Conservation (phyloP, 2,329 filamentous ascomycete species). For the Aspergillus melleus region DNA sequence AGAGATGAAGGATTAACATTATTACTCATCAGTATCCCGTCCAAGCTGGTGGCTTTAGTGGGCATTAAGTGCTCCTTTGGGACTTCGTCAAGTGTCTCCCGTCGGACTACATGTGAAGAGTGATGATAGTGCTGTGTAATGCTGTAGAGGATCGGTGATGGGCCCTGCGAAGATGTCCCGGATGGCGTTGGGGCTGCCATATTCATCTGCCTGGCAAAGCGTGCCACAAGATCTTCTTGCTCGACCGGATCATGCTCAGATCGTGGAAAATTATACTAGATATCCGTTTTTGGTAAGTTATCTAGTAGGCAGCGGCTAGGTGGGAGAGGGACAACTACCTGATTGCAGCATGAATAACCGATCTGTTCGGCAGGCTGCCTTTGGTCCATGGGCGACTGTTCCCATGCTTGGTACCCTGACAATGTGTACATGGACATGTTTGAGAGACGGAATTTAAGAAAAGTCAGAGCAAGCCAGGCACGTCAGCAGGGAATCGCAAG, state of each 20-base stretch:
- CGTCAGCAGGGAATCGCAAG: too few species aligned
- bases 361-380: slow-evolving; percentile 23
- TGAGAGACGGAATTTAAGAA: neutral
- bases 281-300: slow-evolving; percentile 18
- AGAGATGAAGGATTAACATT: slow-evolving; percentile 66
- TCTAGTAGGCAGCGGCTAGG: slow-evolving; percentile 1
- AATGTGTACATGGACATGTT: slow-evolving; percentile 40
- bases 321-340: slow-evolving; percentile 33
- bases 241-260: slow-evolving; percentile 58
- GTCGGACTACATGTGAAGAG: slow-evolving; percentile 64
- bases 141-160: slow-evolving; percentile 64
- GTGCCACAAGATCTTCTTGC: slow-evolving; percentile 77
- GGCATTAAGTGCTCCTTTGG: slow-evolving; percentile 28
- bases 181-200: slow-evolving; percentile 47
- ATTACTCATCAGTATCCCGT: slow-evolving; percentile 50
- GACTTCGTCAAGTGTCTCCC: slow-evolving; percentile 42
- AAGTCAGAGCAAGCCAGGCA: too few species aligned
- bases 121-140: slow-evolving; percentile 83
- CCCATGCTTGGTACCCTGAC: slow-evolving; percentile 42
- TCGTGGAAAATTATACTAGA: slow-evolving; percentile 44
- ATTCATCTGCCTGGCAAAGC: slow-evolving; percentile 76
- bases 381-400: slow-evolving; percentile 36
- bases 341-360: slow-evolving; percentile 40
- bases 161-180: slow-evolving; percentile 34
- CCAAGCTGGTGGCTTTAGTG: slow-evolving; percentile 30